Conservation (phyloP, 2,329 filamentous ascomycete species). For the Coniochaeta hoffmannii region DNA sequence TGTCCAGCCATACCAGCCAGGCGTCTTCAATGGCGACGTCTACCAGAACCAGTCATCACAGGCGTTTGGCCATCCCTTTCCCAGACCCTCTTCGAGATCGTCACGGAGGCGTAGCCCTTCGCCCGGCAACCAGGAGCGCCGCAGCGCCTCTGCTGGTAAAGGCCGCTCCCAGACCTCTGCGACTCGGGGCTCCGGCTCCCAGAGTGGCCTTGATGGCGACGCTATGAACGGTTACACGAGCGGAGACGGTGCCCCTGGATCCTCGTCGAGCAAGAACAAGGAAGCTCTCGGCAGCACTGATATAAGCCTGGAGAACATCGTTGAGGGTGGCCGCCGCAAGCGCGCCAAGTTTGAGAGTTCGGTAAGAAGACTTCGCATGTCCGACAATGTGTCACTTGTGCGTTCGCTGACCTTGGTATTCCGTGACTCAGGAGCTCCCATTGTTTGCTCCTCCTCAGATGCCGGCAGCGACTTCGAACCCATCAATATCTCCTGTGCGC, state of each 20-base stretch:
- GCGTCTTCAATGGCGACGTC: slow-evolving; percentile 48
- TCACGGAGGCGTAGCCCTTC: slow-evolving; percentile 75
- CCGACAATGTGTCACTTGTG: not conserved
- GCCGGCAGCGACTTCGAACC: slow-evolving; percentile 89
- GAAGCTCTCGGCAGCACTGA: slow-evolving; percentile 91
- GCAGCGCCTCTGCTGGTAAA: slow-evolving; percentile 70
- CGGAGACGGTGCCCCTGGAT: slow-evolving; percentile 73
- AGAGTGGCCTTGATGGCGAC: slow-evolving; percentile 51
- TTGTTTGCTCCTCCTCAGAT: slow-evolving; percentile 92
- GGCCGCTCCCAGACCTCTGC: slow-evolving; percentile 62
- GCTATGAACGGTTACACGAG: slow-evolving; percentile 73
- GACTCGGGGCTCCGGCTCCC: slow-evolving; percentile 45
- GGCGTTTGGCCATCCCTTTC: slow-evolving; percentile 28
- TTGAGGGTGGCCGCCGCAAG: slow-evolving; percentile 93
- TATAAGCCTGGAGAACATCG: slow-evolving; percentile 96
- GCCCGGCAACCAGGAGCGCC: slow-evolving; percentile 60
- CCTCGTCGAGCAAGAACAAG: slow-evolving; percentile 68
- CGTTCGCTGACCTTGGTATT: slow-evolving; percentile 15
- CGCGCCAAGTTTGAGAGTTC: slow-evolving; percentile 94
- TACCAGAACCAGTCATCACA: slow-evolving; percentile 40
- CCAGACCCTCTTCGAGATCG: slow-evolving; percentile 61
- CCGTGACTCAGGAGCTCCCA: slow-evolving; percentile 67
- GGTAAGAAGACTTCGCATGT: slow-evolving; percentile 51
- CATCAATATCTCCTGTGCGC: slow-evolving; percentile 89
- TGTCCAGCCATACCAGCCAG: slow-evolving; percentile 43